Evolutionary conservation across 495 filamentous ascomycete genomes (phyloP), one percentile per base, ranked within the genome.

Genomic region (Sordaria brevicollis): DNA sequence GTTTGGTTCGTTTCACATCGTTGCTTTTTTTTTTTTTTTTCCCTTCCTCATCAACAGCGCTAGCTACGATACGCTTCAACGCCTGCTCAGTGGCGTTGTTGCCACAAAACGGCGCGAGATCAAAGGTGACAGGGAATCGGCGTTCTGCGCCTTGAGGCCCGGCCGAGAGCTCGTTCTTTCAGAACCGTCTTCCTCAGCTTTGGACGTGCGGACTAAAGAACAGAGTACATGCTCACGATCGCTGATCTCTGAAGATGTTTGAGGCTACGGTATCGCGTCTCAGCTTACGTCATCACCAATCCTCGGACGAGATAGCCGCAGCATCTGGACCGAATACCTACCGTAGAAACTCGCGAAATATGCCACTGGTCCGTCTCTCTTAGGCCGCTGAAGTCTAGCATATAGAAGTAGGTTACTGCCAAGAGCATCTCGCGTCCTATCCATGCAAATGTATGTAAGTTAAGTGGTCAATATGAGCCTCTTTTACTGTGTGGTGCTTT

Each of bases 41-140:
- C 71, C 37, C 6, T 41, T 37, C 38, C 10, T 10, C 57, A 38
- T 70, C 74, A 62, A 66, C 66, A 73, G 71, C 66, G 70, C 80
- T 81, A 76, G 82, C 82, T 84, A 84, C 81, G 82, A 84, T 84
- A 85, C 83, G 79, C 82, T 82, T 83, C 78, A 75, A 70, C 82
- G 82, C 80, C 79, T 38, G 70, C 25, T 69, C 73, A 67, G 80
- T 84, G 81, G 81, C 81, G 77, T 76, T 73, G 77, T 80, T 83
- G 82, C 79, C 83, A 85, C 83, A 71, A 72, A 67, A 80, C 75
- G 67, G 80, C 82, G 83, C 83, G 73, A 85, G 82, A 85, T 70
- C 54, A 78, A 85, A 75, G 72, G 65, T 73, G 49, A 39, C 66
- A 70, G 66, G 70, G 68, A 71, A 74, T 72, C 75, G 74, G 78